Conservation (phyloP, 139 green algal genomes). For the Coelastrella sp. region DNA sequence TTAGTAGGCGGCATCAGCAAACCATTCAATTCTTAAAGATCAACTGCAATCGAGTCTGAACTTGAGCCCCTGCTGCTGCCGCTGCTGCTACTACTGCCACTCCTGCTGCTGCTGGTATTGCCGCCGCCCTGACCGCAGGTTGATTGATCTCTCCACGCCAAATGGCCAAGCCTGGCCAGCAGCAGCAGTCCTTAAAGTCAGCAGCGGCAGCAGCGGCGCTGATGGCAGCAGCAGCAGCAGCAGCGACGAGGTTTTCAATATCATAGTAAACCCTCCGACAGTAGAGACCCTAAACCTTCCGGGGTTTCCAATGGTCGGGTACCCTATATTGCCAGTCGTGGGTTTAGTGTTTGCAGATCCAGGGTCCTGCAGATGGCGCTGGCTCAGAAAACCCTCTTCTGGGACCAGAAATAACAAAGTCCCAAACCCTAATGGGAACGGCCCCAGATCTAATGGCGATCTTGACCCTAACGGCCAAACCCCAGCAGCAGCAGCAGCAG, state of each 20-base stretch:
- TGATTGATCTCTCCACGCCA: constrained; percentile 53
- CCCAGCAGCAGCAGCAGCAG: constrained; percentile 36
- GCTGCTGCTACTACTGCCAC: neutral
- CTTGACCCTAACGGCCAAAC: neutral
- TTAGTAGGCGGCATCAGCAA: no score
- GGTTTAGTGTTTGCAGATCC: constrained; percentile 68
- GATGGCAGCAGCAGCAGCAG: neutral
- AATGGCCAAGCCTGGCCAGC: constrained; percentile 81
- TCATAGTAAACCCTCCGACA: constrained; percentile 81
- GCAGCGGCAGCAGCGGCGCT: neutral
- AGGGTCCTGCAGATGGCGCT: constrained; percentile 48
- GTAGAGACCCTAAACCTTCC: constrained; percentile 55
- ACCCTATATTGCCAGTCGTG: constrained; percentile 52
- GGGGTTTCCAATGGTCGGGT: constrained; percentile 66
- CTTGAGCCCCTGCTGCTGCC: no score
- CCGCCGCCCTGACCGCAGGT: constrained; percentile 23
- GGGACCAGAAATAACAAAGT: no score
- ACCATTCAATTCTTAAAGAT: neutral
- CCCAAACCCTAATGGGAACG: no score
- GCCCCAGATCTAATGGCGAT: no score
- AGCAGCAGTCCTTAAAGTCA: constrained; percentile 72
- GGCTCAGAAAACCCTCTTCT: constrained; percentile 20
- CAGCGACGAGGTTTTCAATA: constrained; percentile 45
- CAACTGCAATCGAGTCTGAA: neutral
- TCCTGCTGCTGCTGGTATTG: neutral